A percentile compares a stretch with the other conserved stretches of the same genome.
Evolutionary conservation across 2,329 filamentous ascomycete species (phyloP).

Genomic region (Aspergillus pseudoterreus): DNA sequence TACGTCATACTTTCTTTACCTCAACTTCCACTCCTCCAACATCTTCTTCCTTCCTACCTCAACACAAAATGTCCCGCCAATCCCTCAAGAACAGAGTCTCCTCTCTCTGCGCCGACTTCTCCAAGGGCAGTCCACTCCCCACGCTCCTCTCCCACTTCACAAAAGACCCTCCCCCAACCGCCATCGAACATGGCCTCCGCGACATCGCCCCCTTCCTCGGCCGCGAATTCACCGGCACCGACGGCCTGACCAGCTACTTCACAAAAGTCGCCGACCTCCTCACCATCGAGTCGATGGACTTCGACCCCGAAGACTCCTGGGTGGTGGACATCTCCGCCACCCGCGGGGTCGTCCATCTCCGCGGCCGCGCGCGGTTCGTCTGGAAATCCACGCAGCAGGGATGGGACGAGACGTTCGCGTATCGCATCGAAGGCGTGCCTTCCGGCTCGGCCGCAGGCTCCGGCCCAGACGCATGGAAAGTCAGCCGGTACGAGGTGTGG

Average conservation of each 20-base stretch:
- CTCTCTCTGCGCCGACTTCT: slow-evolving; percentile 31
- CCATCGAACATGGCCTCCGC: slow-evolving; percentile 40
- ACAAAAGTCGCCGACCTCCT: slow-evolving; percentile 28
- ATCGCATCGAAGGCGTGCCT: slow-evolving; percentile 33
- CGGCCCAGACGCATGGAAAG: slow-evolving; percentile 19
- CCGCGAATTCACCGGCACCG: slow-evolving; percentile 35
- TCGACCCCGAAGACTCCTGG: slow-evolving; percentile 34
- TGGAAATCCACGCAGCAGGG: slow-evolving; percentile 32
- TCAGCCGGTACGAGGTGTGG: slow-evolving; percentile 42
- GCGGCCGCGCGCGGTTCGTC: slow-evolving; percentile 32
- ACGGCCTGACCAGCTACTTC: slow-evolving; percentile 37
- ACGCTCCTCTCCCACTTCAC: slow-evolving; percentile 35
- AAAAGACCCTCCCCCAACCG: slow-evolving; percentile 16
- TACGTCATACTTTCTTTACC: background rate
- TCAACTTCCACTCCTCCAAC: background rate
- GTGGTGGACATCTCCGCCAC: slow-evolving; percentile 31
- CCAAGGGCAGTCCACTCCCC: slow-evolving; percentile 18
- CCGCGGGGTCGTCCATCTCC: slow-evolving; percentile 27
- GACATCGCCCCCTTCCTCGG: slow-evolving; percentile 42
- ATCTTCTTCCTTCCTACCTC: background rate
- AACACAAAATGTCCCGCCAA: slow-evolving; percentile 7
- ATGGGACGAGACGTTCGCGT: slow-evolving; percentile 42
- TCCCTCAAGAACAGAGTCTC: slow-evolving; percentile 24
- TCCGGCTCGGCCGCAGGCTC: background rate
- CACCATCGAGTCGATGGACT: slow-evolving; percentile 33